These are phyloP conservation scores for Gynochthodes officinalis DNA, from an alignment of 257 asterid species.

Conservation along the genomic window DNA sequence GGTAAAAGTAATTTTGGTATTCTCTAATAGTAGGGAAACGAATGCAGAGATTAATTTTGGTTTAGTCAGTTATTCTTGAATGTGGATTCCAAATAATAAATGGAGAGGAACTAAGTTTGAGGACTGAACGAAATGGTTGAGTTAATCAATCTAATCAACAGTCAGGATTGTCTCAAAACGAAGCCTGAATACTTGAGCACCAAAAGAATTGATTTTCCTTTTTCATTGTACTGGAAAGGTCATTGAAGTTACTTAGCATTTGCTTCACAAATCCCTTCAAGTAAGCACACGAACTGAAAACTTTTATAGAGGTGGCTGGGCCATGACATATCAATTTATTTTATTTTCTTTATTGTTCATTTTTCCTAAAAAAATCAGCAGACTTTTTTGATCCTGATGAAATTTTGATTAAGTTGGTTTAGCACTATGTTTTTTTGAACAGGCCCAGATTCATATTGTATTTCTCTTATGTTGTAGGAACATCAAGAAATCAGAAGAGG, in stretches of 20 bases:
- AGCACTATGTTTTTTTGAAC: background rate
- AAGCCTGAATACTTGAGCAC: background rate
- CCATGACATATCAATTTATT: background rate
- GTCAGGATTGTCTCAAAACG: background rate
- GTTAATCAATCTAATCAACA: background rate
- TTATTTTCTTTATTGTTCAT: background rate
- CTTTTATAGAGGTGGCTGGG: background rate
- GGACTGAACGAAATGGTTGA: background rate
- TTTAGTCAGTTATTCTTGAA: background rate
- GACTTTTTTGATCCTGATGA: conserved; percentile 6
- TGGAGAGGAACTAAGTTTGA: background rate
- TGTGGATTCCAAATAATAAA: background rate
- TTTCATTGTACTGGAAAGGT: background rate
- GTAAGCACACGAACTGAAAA: background rate
- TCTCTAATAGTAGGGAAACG: background rate
- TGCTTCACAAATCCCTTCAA: background rate
- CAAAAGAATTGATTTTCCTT: background rate
- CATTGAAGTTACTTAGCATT: background rate
- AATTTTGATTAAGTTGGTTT: background rate
- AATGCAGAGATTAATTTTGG: background rate
- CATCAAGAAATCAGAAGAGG: conserved; percentile 80
- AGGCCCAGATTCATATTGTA: background rate
- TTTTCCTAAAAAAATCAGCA: background rate
- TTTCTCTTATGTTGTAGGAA: conserved; percentile 48
- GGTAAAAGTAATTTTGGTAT: background rate